A percentile compares a stretch with the other conserved stretches of the same genome.
Evolutionary conservation across 345 rosid genomes (phyloP).

Genomic region (Euphorbia pulcherrima): DNA sequence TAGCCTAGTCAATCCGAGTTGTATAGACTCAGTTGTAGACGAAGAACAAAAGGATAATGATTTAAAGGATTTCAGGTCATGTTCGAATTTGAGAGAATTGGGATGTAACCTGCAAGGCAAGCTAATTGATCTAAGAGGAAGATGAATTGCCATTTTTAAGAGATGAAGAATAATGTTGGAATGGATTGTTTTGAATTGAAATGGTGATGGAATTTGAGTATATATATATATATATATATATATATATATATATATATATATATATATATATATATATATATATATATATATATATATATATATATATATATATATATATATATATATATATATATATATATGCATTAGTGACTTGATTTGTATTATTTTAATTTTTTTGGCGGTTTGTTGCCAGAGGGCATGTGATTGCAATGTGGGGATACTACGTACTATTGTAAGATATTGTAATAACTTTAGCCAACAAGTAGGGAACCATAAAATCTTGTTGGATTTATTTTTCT

Average conservation of each 20-base stretch:
- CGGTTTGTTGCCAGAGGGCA: conserved; percentile 14
- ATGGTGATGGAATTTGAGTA: not conserved
- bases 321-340: conserved; percentile 28
- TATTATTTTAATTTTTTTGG: not conserved
- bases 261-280: conserved; percentile 28
- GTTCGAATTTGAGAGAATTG: conserved; percentile 22
- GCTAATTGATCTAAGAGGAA: conserved; percentile 43
- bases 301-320: conserved; percentile 24
- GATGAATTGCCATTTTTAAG: conserved; percentile 18
- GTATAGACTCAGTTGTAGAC: conserved; percentile 20
- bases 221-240: conserved; percentile 29
- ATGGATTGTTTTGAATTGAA: conserved; percentile 1
- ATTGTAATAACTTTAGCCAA: conserved; percentile 28
- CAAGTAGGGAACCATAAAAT: conserved; percentile 20
- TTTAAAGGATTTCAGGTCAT: conserved; percentile 19
- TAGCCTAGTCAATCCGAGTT: conserved; percentile 30
- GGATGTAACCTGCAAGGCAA: conserved; percentile 42
- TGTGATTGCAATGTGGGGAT: conserved; percentile 30
- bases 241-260: conserved; percentile 24
- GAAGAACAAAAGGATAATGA: not conserved
- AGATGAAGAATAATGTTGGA: not conserved
- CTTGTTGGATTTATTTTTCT: conserved; percentile 3
- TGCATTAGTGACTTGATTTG: not conserved
- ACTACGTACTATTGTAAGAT: conserved; percentile 26
- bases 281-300: conserved; percentile 27